Conservation (phyloP, 257 asterid species). For the Apocynum venetum region DNA sequence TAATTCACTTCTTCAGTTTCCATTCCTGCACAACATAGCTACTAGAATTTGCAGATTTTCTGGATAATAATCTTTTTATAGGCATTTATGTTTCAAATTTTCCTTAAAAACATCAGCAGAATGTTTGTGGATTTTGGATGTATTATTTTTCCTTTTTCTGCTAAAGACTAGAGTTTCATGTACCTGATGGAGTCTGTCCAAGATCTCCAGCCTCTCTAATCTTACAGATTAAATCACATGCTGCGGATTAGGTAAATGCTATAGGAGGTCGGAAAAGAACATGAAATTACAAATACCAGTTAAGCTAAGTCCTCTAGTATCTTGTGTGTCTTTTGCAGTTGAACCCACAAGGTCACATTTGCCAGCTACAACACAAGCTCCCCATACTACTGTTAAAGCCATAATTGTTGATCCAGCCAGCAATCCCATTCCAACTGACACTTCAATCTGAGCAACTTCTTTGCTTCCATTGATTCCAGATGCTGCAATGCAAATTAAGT, state of each 20-base stretch:
- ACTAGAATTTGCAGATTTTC: neutral
- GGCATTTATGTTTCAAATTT: too few relatives aligned
- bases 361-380: slow-evolving; percentile 43
- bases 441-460: slow-evolving; percentile 55
- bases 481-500: slow-evolving; percentile 19
- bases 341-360: slow-evolving; percentile 39
- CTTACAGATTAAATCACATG: neutral
- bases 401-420: slow-evolving; percentile 61
- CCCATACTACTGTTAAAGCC: slow-evolving; percentile 63
- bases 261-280: neutral
- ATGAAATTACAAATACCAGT: slow-evolving; percentile 5
- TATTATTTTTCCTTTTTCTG: neutral
- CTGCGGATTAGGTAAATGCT: neutral
- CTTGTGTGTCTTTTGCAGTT: slow-evolving; percentile 10
- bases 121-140: neutral
- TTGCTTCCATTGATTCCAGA: slow-evolving; percentile 39
- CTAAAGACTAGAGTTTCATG: too few relatives aligned
- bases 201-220: neutral
- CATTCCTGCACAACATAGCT: neutral
- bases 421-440: slow-evolving; percentile 56
- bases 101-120: neutral
- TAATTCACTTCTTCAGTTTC: neutral
- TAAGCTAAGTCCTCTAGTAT: slow-evolving; percentile 18
- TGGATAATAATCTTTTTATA: too few relatives aligned
- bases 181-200: neutral